Evolutionary conservation across 1,284 basidiomycete species (phyloP).

Genomic region (Omphalotus olearius): DNA sequence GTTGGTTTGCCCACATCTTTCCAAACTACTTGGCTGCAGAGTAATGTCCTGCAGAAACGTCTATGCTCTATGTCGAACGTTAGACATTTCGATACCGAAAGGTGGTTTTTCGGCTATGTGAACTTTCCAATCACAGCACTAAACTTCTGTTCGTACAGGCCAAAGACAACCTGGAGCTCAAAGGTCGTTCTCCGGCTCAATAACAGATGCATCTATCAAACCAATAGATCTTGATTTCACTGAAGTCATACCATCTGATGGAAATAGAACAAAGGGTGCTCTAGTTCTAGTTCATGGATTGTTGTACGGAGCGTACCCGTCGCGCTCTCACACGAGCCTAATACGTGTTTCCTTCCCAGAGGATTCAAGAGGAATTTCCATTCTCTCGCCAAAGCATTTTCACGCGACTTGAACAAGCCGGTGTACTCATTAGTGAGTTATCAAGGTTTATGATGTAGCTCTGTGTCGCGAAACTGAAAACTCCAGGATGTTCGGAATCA

Average conservation of each 20-base stretch:
- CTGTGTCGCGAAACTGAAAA: background rate
- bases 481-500: slow-evolving; percentile 80
- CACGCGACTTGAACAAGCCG: slow-evolving; percentile 50
- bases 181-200: background rate
- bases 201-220: background rate
- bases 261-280: slow-evolving; percentile 10
- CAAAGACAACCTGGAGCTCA: too few species aligned
- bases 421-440: slow-evolving; percentile 68
- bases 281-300: slow-evolving; percentile 14
- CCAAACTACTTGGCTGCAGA: background rate
- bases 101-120: too few species aligned
- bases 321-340: too few species aligned
- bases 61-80: too few species aligned
- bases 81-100: too few species aligned
- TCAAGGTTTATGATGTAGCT: too few species aligned
- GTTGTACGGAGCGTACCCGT: slow-evolving; percentile 4
- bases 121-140: too few species aligned
- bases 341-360: slow-evolving; percentile 28
- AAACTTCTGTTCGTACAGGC: too few species aligned
- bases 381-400: slow-evolving; percentile 67
- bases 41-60: background rate
- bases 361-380: slow-evolving; percentile 83
- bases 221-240: slow-evolving; percentile 11
- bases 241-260: slow-evolving; percentile 8
- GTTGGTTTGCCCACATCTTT: too few species aligned